Conservation (phyloP, 2,329 filamentous ascomycete genomes). For the Fusarium zealandicum region DNA sequence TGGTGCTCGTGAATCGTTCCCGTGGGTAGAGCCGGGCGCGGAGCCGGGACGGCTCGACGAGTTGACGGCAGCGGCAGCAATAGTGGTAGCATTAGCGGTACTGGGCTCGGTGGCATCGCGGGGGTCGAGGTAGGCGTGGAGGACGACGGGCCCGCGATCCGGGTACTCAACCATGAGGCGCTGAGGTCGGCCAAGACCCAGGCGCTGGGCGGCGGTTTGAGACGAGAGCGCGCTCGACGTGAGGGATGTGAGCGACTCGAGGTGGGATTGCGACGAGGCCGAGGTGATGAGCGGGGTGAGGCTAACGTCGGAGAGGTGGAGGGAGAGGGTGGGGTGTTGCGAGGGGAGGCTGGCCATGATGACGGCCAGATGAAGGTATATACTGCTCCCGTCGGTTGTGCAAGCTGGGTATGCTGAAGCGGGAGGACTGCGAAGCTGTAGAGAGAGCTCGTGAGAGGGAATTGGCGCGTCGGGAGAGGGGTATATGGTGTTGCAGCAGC, state of each 20-base stretch:
- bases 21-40: conserved; percentile 28
- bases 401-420: not conserved
- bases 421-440: not conserved
- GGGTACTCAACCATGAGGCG: conserved; percentile 67
- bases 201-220: conserved; percentile 59
- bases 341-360: conserved; percentile 52
- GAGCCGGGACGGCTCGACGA: conserved; percentile 23
- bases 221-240: conserved; percentile 61
- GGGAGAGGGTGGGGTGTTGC: conserved; percentile 59
- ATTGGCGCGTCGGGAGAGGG: conserved; percentile 12
- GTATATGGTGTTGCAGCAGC: conserved; percentile 13
- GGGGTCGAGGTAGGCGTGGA: conserved; percentile 57
- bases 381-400: not conserved
- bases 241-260: conserved; percentile 60
- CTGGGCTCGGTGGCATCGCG: conserved; percentile 35
- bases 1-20: conserved; percentile 18
- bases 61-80: conserved; percentile 15
- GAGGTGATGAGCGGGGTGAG: conserved; percentile 66
- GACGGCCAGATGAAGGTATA: conserved; percentile 15
- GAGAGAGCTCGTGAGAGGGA: not conserved
- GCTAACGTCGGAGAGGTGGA: conserved; percentile 64
- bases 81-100: conserved; percentile 15
- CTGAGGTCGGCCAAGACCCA: conserved; percentile 61
- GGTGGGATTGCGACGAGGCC: conserved; percentile 52
- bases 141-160: conserved; percentile 51